Evolutionary conservation across 169 alveolate species (phyloP).

Genomic region (Plasmodium relictum): DNA sequence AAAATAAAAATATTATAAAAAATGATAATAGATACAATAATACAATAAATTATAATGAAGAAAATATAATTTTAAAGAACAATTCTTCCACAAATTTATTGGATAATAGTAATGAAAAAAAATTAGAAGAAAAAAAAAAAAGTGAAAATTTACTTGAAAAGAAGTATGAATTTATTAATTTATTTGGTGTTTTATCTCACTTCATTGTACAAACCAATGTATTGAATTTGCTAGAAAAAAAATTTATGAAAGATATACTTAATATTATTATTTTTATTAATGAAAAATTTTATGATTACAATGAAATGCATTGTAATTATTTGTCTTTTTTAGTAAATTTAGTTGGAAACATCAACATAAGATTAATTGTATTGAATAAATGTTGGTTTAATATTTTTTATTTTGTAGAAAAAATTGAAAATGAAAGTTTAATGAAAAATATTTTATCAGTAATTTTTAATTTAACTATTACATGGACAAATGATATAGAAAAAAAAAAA

Average conservation of each 20-base stretch:
- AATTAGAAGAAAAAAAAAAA: not conserved
- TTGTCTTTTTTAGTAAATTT: slow-evolving; percentile 29
- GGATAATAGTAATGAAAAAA: not conserved
- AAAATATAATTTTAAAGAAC: too few species aligned
- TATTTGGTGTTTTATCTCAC: slow-evolving; percentile 38
- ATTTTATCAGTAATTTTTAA: slow-evolving; percentile 15
- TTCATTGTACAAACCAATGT: slow-evolving; percentile 2
- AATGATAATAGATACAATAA: too few species aligned
- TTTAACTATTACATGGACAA: slow-evolving; percentile 30
- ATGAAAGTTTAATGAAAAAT: slow-evolving; percentile 6
- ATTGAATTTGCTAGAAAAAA: slow-evolving; percentile 12
- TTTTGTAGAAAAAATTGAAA: slow-evolving; percentile 11
- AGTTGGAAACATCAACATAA: not conserved
- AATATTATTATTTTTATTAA: slow-evolving; percentile 25
- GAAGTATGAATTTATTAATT: slow-evolving; percentile 9
- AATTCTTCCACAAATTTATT: not conserved
- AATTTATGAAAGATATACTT: slow-evolving; percentile 1
- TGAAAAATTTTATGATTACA: slow-evolving; percentile 8
- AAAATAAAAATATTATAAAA: not conserved
- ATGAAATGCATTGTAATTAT: slow-evolving; percentile 12
- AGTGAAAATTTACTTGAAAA: not conserved
- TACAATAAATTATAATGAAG: too few species aligned
- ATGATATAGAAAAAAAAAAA: not conserved
- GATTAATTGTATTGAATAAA: slow-evolving; percentile 7
- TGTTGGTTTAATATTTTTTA: slow-evolving; percentile 9